Conservation (phyloP, 192 early-diverging fungal species). For the Lobosporangium transversale region DNA sequence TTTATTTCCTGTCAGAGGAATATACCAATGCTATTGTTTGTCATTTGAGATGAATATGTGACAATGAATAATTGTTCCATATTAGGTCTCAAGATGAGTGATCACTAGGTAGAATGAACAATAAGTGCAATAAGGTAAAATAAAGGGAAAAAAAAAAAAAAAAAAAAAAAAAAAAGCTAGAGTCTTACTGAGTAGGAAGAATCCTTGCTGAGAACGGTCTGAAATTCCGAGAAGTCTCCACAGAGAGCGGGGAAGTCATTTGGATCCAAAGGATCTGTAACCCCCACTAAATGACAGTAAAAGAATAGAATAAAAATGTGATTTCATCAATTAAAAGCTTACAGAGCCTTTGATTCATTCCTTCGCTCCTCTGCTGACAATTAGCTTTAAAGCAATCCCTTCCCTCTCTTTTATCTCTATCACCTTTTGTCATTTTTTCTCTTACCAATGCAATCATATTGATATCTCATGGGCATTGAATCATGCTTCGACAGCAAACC, state of each 20-base stretch:
- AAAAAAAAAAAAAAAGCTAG: no score
- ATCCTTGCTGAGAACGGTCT: constrained; percentile 33
- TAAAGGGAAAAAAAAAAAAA: neutral
- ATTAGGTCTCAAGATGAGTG: no score
- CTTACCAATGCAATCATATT: constrained; percentile 31
- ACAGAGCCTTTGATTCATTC: no score
- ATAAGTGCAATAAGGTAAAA: no score
- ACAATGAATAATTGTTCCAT: no score
- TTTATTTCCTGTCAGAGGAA: constrained; percentile 20
- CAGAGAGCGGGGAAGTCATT: neutral
- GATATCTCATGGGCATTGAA: constrained; percentile 15
- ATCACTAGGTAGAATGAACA: no score
- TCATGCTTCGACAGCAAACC: constrained; percentile 22
- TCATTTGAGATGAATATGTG: no score
- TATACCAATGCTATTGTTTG: constrained; percentile 39
- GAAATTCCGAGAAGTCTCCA: constrained; percentile 33
- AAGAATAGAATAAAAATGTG: neutral
- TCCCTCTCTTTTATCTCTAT: no score
- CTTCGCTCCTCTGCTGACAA: no score
- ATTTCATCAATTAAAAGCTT: no score
- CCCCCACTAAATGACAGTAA: constrained; percentile 16
- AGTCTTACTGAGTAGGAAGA: constrained; percentile 25
- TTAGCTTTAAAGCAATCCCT: no score
- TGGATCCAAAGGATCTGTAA: constrained; percentile 28
- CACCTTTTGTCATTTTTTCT: neutral